phyloP scores from a whole-genome alignment of 352 stramenopile genomes.

The Peronosclerospora sorghi region DNA sequence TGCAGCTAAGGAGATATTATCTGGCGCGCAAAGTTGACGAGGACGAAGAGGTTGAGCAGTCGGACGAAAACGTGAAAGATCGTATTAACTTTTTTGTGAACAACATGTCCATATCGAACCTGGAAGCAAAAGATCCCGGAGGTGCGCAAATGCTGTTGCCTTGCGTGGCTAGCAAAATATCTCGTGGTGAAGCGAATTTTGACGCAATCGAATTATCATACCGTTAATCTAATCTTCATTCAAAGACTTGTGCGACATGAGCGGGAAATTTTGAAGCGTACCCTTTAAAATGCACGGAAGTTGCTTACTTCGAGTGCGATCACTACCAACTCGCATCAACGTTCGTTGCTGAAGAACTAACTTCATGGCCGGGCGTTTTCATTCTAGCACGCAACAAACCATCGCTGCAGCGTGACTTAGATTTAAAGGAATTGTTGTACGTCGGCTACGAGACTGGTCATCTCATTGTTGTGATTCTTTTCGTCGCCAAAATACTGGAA shows the following conservation, averaged over 20 bases:
- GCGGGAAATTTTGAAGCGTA: constrained; percentile 90
- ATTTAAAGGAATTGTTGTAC: constrained; percentile 98
- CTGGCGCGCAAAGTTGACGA: constrained; percentile 41
- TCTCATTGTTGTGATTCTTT: constrained; percentile 96
- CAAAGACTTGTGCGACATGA: constrained; percentile 91
- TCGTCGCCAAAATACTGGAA: constrained; percentile 98
- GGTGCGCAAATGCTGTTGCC: constrained; percentile 90
- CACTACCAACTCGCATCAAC: constrained; percentile 95
- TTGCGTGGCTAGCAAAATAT: constrained; percentile 96
- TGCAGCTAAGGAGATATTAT: too few species aligned
- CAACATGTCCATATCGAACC: constrained; percentile 96
- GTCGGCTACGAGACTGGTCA: constrained; percentile 92
- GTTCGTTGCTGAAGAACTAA: constrained; percentile 96
- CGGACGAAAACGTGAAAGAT: constrained; percentile 86
- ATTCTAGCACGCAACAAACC: constrained; percentile 96
- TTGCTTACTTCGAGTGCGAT: constrained; percentile 96
- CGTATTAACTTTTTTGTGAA: constrained; percentile 99
- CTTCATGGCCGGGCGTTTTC: constrained; percentile 96
- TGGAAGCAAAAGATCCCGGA: constrained; percentile 94
- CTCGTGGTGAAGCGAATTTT: constrained; percentile 98
- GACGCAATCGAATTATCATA: constrained; percentile 98
- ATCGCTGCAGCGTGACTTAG: constrained; percentile 94
- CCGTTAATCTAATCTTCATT: constrained; percentile 95
- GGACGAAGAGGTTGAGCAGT: constrained; percentile 47
- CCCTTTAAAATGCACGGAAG: constrained; percentile 93